Conservation (phyloP, 176 grass and related monocot genomes). For the Puya raimondii region DNA sequence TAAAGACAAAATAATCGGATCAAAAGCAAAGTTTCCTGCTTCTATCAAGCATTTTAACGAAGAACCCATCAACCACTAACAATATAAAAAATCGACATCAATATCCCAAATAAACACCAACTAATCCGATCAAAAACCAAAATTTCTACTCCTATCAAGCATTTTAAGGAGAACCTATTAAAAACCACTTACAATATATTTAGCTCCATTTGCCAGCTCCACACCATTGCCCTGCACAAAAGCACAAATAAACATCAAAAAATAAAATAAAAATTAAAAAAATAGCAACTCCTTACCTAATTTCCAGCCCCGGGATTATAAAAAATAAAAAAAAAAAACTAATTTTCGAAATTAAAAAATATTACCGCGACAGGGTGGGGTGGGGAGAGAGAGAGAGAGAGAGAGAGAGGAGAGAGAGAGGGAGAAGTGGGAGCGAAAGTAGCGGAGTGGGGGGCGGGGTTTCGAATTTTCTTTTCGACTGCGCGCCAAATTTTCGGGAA, state of each 20-base stretch:
- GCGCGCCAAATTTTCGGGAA: background rate
- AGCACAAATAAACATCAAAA: background rate
- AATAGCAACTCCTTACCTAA: background rate
- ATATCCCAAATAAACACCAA: background rate
- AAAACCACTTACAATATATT: background rate
- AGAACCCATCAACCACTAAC: background rate
- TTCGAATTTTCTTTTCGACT: background rate
- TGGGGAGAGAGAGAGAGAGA: background rate
- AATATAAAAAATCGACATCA: background rate
- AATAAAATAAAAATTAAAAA: background rate
- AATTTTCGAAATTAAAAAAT: background rate
- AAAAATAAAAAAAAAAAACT: background rate
- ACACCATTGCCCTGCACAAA: background rate
- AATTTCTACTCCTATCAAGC: background rate
- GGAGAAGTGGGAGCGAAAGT: background rate
- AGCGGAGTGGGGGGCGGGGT: background rate
- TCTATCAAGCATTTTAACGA: background rate
- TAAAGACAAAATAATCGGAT: background rate
- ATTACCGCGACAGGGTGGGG: background rate
- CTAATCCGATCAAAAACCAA: background rate
- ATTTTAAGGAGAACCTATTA: background rate
- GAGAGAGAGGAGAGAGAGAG: background rate
- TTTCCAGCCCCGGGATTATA: background rate
- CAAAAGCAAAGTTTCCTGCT: background rate
- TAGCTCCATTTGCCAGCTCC: background rate